Base-by-base conservation (phyloP, 148 eudicot species). In the Rhododendron ovatum region DNA sequence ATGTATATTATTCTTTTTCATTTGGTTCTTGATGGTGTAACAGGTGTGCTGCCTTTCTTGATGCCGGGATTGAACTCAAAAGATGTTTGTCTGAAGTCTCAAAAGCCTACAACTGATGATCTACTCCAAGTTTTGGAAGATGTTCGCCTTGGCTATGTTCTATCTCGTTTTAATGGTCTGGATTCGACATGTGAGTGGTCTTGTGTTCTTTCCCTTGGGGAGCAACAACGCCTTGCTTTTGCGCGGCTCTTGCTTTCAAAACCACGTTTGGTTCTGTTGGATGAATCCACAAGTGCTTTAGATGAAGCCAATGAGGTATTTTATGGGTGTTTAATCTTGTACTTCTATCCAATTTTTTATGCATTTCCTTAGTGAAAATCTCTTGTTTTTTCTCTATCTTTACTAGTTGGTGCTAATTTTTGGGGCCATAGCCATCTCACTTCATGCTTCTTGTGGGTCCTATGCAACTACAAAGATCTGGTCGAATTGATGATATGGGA, bases 191-290 rank as follows among this genome's bases (percentile, higher is more conserved):
- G 90, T 59, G 99, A 96, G 85, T 96, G 99, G 99, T 95, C 99
- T 78, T 95, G 98, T 86, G 93, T 95, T 90, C 98, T 96, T 81
- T 96, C 98, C 61, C 88, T 96, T 57, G 99, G 99, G 77, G 99
- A 96, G 93, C 99, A 96, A 88, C 99, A 96, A 85, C 95, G 99
- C 24, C 98, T 96, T 82, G 99, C 99, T 75, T 96, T 95, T 94
- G 99, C 97, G 26, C 95, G 99, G 43, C 90, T 96, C 84, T 90
- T 96, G 90, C 96, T 96, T 73, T 91, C 99, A 39, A 94, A 92
- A 87, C 99, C 98, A 69, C 85, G 84, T 86, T 89, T 94, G 91
- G 98, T 92, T 90, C 92, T 96, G 51, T 87, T 96, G 89, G 99
- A 96, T 89, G 99, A 96, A 91, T 92, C 99, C n/a, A 96, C 99